These are phyloP conservation scores for Saussurea involucrata DNA, from an alignment of 129 eudicot genomes.

Conservation along the genomic window DNA sequence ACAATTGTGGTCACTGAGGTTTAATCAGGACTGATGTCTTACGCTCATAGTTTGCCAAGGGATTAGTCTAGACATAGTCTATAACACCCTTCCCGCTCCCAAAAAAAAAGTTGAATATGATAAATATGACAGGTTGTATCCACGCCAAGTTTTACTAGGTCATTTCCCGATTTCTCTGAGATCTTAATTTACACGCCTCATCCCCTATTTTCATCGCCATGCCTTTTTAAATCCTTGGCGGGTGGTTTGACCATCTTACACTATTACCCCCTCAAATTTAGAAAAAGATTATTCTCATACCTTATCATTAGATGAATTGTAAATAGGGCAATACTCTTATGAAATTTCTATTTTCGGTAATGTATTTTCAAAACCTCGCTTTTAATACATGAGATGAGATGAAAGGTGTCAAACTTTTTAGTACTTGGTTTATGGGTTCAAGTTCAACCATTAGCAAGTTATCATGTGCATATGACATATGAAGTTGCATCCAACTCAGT, in stretches of 20 bases:
- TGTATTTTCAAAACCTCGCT: not conserved
- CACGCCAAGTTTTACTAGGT: constrained; percentile 17
- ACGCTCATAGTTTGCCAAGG: no score
- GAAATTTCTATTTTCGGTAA: not conserved
- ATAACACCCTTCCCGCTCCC: no score
- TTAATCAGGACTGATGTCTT: no score
- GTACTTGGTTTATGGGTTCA: no score
- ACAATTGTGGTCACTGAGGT: no score
- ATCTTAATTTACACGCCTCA: not conserved
- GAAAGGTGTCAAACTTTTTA: no score
- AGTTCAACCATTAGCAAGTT: no score
- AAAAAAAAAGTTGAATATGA: not conserved
- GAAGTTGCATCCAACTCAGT: no score
- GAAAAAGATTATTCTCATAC: not conserved
- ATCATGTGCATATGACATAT: no score
- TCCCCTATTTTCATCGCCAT: not conserved
- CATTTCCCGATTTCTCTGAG: not conserved
- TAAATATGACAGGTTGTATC: constrained; percentile 26
- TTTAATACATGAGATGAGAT: no score
- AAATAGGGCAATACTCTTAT: not conserved
- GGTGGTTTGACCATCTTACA: not conserved
- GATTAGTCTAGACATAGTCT: no score
- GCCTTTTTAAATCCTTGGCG: not conserved
- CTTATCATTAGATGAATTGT: not conserved
- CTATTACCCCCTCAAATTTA: not conserved